phyloP scores from a whole-genome alignment of 768 basidiomycete species.

The Butyriboletus loyo region DNA sequence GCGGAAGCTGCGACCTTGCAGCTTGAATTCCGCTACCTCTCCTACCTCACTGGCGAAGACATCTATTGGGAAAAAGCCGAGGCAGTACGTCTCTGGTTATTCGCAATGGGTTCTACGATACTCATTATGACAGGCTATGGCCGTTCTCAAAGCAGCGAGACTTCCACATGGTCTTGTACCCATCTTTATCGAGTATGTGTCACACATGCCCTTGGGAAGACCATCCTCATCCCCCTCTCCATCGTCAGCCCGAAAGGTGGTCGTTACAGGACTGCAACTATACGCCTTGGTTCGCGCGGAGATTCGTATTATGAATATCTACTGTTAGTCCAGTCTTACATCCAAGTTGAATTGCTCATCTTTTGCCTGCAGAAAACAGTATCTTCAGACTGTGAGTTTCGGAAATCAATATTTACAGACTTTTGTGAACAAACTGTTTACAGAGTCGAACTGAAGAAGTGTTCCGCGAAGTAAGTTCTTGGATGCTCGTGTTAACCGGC shows the following conservation, averaged over 20 bases:
- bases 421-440: conserved; percentile 3
- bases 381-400: conserved; percentile 30
- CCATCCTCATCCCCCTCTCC: conserved; percentile 10
- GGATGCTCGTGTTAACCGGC: not conserved
- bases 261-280: conserved; percentile 60
- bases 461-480: conserved; percentile 63
- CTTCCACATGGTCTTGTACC: conserved; percentile 75
- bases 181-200: conserved; percentile 74
- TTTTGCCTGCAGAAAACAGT: conserved; percentile 26
- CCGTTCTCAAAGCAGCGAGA: conserved; percentile 58
- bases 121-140: conserved; percentile 52
- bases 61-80: conserved; percentile 82
- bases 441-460: conserved; percentile 72
- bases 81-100: conserved; percentile 40
- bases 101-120: not conserved
- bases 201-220: not conserved
- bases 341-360: not conserved
- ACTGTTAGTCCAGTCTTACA: conserved; percentile 45
- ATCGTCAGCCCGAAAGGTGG: conserved; percentile 45
- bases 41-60: conserved; percentile 69
- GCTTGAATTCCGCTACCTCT: conserved; percentile 89
- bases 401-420: not conserved
- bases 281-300: conserved; percentile 87
- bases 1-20: conserved; percentile 90
- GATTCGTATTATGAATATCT: conserved; percentile 95